Evolutionary conservation across 164 flowering plant genomes (phyloP), one percentile per base, ranked within the genome.

Genomic region (Aristolochia contorta): DNA sequence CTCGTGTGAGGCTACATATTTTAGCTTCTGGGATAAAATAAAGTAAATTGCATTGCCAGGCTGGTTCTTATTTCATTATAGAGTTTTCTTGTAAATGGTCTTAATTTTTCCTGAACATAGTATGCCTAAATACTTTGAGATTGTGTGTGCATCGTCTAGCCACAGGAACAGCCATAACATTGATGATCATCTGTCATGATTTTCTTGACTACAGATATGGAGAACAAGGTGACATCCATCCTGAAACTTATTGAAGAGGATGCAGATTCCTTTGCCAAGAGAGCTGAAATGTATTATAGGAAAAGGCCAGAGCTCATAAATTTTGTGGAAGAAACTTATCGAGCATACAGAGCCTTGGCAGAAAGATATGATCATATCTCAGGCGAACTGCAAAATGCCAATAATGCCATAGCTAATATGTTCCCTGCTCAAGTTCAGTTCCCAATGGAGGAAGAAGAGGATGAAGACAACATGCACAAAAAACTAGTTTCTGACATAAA

Each of bases 311-410:
- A 91, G 68, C 71, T 91, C 12, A 65, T 86, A 19, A 74, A 54
- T 60, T 75, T 77, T 47, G 91, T 91, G 18, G 92, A 91, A 75
- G 96, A 91, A 56, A 65, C 82, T 20, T 89, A 70, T 61, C 66
- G 84, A 15, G 78, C 87, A 16, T 86, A 88, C 75, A 58, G 97
- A 63, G 90, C 92, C 20, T 78, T 91, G 52, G 97, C 97, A 18
- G 94, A 86, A 75, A 77, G 97, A 56, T 91, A 81, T 64, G 92
- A 91, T 61, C 84, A 79, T 69, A 47, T 91, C 6, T 91, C 97
- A 1, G 84, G 69, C 18, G 94, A 89, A 50, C 67, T 91, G 5
- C 96, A 91, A 58, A 84, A 71, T 57, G 96, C 94, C 15, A 89
- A 89, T 58, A 77, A 81, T 54, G 84, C 94, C n/a, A 81, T 91